Conservation (phyloP, 495 filamentous ascomycete species). For the Parathielavia appendiculata region DNA sequence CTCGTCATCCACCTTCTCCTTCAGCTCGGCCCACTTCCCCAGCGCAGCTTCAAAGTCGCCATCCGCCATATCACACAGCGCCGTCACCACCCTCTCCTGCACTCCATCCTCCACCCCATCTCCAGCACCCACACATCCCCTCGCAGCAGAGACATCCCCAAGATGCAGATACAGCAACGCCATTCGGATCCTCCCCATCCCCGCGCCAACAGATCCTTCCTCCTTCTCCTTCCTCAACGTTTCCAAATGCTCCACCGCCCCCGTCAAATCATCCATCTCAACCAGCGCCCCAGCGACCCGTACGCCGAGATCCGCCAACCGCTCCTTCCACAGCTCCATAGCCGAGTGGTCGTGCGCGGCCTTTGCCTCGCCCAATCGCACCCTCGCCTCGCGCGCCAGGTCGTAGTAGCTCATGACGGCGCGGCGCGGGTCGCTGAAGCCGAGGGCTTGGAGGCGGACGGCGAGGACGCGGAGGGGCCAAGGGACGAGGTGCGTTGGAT, state of each 20-base stretch:
- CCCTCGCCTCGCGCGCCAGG: constrained; percentile 69
- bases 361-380: constrained; percentile 39
- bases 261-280: constrained; percentile 84
- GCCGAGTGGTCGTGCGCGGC: constrained; percentile 41
- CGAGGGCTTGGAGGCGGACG: constrained; percentile 77
- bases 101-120: constrained; percentile 20
- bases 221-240: constrained; percentile 31
- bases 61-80: constrained; percentile 73
- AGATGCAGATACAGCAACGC: constrained; percentile 68
- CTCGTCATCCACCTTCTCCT: constrained; percentile 42
- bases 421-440: constrained; percentile 74
- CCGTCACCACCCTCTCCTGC: constrained; percentile 46
- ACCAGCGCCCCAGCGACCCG: constrained; percentile 73
- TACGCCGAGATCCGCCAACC: constrained; percentile 71
- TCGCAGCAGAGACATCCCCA: constrained; percentile 69
- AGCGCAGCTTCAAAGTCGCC: constrained; percentile 62
- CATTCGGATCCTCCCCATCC: constrained; percentile 40
- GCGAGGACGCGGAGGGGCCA: constrained; percentile 82
- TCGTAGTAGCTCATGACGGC: constrained; percentile 88
- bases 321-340: constrained; percentile 56
- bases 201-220: not conserved
- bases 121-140: constrained; percentile 39
- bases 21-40: constrained; percentile 56
- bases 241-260: constrained; percentile 63
- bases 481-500: constrained; percentile 59